Percentiles rank a stretch among this genome's conserved stretches.
These are phyloP conservation scores for Aureobasidium namibiae DNA, from an alignment of 2,329 filamentous ascomycete species.

Conservation along the genomic window DNA sequence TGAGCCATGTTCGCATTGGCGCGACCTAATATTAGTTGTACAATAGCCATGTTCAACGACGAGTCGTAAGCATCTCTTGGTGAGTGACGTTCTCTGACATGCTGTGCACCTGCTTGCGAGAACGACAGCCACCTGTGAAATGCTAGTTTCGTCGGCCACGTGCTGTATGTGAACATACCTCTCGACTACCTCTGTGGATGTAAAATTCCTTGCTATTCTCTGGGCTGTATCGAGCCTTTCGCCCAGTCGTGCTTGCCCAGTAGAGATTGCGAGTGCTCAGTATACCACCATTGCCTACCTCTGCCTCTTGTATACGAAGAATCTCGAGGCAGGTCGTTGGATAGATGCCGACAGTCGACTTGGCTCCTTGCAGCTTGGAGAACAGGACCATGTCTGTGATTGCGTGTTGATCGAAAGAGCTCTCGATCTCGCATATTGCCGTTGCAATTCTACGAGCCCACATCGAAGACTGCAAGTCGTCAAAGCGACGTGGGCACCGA, in stretches of 20 bases:
- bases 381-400: background rate
- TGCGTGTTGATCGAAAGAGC: background rate
- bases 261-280: background rate
- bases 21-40: constrained; percentile 8
- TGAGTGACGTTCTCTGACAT: background rate
- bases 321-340: background rate
- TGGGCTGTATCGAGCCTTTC: background rate
- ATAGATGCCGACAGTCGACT: background rate
- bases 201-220: background rate
- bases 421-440: background rate
- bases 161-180: background rate
- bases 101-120: background rate
- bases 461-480: background rate
- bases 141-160: background rate
- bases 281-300: background rate
- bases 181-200: background rate
- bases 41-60: background rate
- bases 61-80: background rate
- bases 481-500: background rate
- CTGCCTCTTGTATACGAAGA: background rate
- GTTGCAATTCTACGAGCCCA: background rate
- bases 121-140: background rate
- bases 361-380: background rate
- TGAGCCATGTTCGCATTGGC: background rate
- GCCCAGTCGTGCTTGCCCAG: background rate